Base-by-base conservation (phyloP, 768 basidiomycete genomes). In the Ramaria sp. region DNA sequence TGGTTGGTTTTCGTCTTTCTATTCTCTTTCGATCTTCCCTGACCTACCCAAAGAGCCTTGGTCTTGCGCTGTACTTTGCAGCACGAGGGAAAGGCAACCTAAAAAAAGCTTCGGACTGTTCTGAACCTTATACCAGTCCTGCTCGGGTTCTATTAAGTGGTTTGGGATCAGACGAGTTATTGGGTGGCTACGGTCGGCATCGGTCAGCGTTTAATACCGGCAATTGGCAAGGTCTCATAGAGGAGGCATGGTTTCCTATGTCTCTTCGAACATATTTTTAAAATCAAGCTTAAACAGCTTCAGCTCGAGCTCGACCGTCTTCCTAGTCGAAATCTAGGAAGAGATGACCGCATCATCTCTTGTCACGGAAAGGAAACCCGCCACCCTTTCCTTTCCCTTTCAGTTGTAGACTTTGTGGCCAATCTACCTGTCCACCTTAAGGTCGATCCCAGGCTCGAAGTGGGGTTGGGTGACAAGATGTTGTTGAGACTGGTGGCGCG, bases 161-260 rank as follows among this genome's bases (percentile, higher is more conserved):
- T 1, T 72, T 99, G 6, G 96, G 96, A 0, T 89, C 96, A 0
- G 96, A 99, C 64, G 96, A 99, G 65, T 74, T 97, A 38, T 73
- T 99, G 4, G 96, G 93, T 2, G 96, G 96, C 1, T 99, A 99
- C 66, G 78, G 88, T 2, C 75, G 96, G 55, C 93, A 97, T 70
- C 78, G 90, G 7, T 78, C 81, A 9, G 87, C 82, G 1, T 98
- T 79, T 64, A 73, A 69, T 5, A 61, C 66, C 6, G 77, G 74
- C 18, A 81, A 87, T 10, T 95, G 91, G 91, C 62, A 72, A 58
- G 84, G 79, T 8, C 77, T 91, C 41, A 76, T 94, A 49, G 74
- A 83, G 30, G 93, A 96, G 77, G 93, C 92, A 58, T 56, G 66
- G 28, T 9, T 3, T 18, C n/a, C 27, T 36, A 6, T 34, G 15